Evolutionary conservation across 164 flowering plant species (phyloP), one percentile per base, ranked within the genome.

Genomic region (Dillenia turbinata): DNA sequence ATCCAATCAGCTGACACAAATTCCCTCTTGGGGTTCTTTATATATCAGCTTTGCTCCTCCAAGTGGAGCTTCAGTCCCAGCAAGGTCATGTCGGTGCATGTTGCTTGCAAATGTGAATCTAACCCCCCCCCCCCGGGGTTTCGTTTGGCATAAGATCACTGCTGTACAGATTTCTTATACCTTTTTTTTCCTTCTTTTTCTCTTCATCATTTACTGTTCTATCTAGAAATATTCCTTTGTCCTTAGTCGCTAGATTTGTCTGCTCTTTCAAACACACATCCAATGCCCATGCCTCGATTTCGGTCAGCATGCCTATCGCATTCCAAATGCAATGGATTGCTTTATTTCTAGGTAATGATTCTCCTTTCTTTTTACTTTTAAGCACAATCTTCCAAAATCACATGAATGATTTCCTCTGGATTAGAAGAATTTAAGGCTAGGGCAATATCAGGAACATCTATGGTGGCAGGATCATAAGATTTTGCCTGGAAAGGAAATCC

Each of bases 121-220:
- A 9, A 22, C 11, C 14, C 0, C 16, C 40, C 7, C 40, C 33
- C 33, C 5, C n/a, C n/a, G n/a, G n/a, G n/a, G 40, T 22, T 47
- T 12, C 1, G 2, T 24, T 22, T 19, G 19, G 66, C 66, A 70
- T 56, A 65, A 61, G 52, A 65, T 65, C 64, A 56, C 68, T 64
- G 48, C 56, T 54, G 56, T 63, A 59, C 24, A 50, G 63, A 54
- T 33, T 60, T 60, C 22, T 16, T 33, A 40, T 3, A 49, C 63
- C 26, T 24, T 47, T 50, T 24, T 2, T 44, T n/a, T 33, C 43
- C 16, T 14, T 6, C 7, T 5, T 33, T 33, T 33, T 33, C 6
- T 33, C 5, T 33, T 33, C 40, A 33, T 33, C 40, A 33, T 33
- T 4, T 33, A 33, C 40, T 33, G 40, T 33, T 33, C 40, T 4